Conservation (phyloP, 352 stramenopile species). For the Phytopythium delawarense region DNA sequence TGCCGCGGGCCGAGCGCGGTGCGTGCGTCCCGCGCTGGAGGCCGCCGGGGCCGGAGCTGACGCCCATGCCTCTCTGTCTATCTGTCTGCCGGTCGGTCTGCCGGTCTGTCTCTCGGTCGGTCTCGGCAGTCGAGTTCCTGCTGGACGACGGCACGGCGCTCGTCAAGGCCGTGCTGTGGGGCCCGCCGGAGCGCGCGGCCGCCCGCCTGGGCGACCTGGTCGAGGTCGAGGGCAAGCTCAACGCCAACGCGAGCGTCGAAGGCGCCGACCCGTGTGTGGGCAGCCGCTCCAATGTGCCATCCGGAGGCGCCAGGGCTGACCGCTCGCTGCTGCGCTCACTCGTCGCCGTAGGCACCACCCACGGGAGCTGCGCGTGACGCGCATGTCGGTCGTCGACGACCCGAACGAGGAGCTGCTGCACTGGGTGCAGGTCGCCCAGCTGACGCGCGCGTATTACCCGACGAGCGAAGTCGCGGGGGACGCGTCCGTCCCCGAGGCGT, state of each 20-base stretch:
- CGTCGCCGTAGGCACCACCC: slow-evolving; percentile 10
- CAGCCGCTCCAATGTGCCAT: neutral
- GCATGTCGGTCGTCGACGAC: slow-evolving; percentile 44
- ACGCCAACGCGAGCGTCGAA: slow-evolving; percentile 46
- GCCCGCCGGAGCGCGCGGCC: neutral
- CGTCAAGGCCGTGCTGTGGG: slow-evolving; percentile 55
- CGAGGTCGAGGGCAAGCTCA: slow-evolving; percentile 70
- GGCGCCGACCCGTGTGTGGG: slow-evolving; percentile 13
- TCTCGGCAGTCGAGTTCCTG: slow-evolving; percentile 52
- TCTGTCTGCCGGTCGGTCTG: neutral
- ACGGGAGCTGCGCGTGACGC: slow-evolving; percentile 55
- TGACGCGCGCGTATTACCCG: slow-evolving; percentile 40
- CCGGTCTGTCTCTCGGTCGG: no score
- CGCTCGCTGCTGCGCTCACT: neutral
- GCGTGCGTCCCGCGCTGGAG: neutral
- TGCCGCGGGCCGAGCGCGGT: slow-evolving; percentile 54
- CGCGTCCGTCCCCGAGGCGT: neutral
- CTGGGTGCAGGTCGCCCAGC: slow-evolving; percentile 53
- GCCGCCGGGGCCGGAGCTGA: no score
- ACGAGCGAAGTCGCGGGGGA: neutral
- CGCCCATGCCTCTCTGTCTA: no score
- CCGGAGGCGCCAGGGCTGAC: neutral
- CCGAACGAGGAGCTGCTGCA: slow-evolving; percentile 76
- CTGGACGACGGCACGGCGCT: slow-evolving; percentile 72
- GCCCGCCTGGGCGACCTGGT: slow-evolving; percentile 62